These are phyloP conservation scores for Closterium sp. DNA, from an alignment of 139 green algal genomes.

Conservation along the genomic window DNA sequence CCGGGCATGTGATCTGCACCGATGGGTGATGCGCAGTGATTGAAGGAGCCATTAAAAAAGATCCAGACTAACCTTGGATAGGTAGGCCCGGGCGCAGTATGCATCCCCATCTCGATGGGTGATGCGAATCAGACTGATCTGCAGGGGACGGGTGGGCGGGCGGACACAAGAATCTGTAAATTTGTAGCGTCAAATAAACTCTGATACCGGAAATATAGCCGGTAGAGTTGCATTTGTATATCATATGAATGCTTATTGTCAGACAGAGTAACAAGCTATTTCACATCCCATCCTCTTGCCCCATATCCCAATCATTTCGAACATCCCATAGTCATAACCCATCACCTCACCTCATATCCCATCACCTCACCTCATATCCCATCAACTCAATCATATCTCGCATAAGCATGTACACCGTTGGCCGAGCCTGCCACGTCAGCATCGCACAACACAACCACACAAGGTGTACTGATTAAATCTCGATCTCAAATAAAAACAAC, in stretches of 20 bases:
- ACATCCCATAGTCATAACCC: background rate
- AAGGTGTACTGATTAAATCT: background rate
- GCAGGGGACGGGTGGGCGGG: background rate
- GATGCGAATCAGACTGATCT: background rate
- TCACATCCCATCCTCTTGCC: background rate
- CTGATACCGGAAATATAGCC: too few relatives aligned
- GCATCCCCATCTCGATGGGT: background rate
- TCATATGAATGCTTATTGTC: too few relatives aligned
- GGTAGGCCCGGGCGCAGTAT: background rate
- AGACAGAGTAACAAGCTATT: background rate
- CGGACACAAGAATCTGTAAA: too few relatives aligned
- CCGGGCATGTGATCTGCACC: too few relatives aligned
- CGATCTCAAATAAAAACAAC: too few relatives aligned
- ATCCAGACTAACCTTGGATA: background rate
- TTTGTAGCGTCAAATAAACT: too few relatives aligned
- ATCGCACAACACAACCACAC: background rate
- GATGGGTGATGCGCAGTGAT: too few relatives aligned
- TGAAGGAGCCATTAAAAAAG: too few relatives aligned
- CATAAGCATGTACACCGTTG: constrained; percentile 21
- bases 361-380: constrained; percentile 15
- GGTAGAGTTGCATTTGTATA: too few relatives aligned
- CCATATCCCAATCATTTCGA: background rate
- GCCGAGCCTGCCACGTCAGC: background rate
- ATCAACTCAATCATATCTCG: constrained; percentile 23
- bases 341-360: background rate